Evolutionary conservation across 352 stramenopile genomes (phyloP).

Genomic region (Phytophthora multivora): DNA sequence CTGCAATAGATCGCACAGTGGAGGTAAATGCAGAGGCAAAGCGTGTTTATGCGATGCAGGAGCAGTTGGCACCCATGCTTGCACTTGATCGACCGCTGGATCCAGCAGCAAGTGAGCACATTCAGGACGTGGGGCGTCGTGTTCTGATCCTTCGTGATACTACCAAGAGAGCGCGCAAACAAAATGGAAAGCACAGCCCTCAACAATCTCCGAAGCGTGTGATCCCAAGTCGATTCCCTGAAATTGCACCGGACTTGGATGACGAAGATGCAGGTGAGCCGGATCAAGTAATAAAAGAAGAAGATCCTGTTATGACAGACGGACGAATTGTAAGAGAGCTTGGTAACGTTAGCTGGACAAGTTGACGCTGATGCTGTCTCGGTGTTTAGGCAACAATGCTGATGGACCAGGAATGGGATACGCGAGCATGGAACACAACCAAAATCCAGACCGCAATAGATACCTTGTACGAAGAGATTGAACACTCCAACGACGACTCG

Average conservation of each 20-base stretch:
- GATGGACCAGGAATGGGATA: constrained; percentile 86
- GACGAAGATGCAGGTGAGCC: constrained; percentile 35
- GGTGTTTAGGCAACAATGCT: constrained; percentile 66
- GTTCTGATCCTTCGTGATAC: constrained; percentile 61
- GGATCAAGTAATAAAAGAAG: constrained; percentile 25
- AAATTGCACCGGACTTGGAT: constrained; percentile 29
- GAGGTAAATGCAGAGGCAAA: constrained; percentile 61
- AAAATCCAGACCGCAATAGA: constrained; percentile 70
- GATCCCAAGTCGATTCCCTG: constrained; percentile 55
- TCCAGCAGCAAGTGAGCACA: constrained; percentile 40
- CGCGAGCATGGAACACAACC: constrained; percentile 57
- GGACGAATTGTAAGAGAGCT: constrained; percentile 54
- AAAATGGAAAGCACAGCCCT: constrained; percentile 17
- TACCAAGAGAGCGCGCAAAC: constrained; percentile 40
- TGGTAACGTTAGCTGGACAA: neutral
- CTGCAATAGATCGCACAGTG: constrained; percentile 53
- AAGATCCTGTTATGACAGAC: constrained; percentile 37
- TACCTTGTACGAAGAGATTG: constrained; percentile 71
- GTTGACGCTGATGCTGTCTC: neutral
- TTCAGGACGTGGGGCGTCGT: constrained; percentile 66
- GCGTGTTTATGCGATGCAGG: constrained; percentile 56
- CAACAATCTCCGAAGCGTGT: constrained; percentile 46
- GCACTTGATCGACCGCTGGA: constrained; percentile 52
- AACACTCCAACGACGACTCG: constrained; percentile 43
- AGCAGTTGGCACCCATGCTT: constrained; percentile 58